These are phyloP conservation scores for Suillus decipiens DNA, from an alignment of 768 basidiomycete species.

Conservation along the genomic window DNA sequence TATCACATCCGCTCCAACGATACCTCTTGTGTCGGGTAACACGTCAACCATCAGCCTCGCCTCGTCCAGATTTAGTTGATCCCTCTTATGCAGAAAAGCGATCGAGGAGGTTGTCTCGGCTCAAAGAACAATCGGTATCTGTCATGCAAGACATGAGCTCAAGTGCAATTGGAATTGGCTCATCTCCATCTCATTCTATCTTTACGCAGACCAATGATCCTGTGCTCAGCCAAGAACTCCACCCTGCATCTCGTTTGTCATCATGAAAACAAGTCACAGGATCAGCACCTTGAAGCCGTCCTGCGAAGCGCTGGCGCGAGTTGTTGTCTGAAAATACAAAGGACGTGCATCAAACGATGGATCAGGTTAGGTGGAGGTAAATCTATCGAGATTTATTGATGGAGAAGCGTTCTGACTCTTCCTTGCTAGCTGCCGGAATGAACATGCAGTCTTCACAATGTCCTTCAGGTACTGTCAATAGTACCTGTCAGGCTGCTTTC, in stretches of 20 bases:
- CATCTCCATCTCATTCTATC: not conserved
- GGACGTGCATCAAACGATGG: conserved; percentile 8
- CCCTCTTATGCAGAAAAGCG: conserved; percentile 32
- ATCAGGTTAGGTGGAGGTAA: conserved; percentile 31
- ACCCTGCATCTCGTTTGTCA: not conserved
- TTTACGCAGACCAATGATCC: not conserved
- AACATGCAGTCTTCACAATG: conserved; percentile 51
- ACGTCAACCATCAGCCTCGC: not conserved
- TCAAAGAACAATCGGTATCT: not conserved
- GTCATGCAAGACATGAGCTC: not conserved
- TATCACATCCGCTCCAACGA: not conserved
- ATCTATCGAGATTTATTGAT: not conserved
- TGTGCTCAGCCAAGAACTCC: not conserved
- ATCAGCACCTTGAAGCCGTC: too few species aligned
- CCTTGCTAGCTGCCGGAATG: conserved; percentile 48
- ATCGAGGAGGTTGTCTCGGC: conserved; percentile 22
- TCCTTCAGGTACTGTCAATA: conserved; percentile 43
- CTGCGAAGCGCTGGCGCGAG: not conserved
- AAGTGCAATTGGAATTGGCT: not conserved
- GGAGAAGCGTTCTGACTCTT: conserved; percentile 17
- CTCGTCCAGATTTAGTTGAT: conserved; percentile 41
- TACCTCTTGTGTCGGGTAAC: not conserved
- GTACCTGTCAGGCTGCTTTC: conserved; percentile 64
- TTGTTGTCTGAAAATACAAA: not conserved
- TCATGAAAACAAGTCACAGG: not conserved